phyloP scores from a whole-genome alignment of 768 basidiomycete genomes.

The Nevesoporus exiguus region DNA sequence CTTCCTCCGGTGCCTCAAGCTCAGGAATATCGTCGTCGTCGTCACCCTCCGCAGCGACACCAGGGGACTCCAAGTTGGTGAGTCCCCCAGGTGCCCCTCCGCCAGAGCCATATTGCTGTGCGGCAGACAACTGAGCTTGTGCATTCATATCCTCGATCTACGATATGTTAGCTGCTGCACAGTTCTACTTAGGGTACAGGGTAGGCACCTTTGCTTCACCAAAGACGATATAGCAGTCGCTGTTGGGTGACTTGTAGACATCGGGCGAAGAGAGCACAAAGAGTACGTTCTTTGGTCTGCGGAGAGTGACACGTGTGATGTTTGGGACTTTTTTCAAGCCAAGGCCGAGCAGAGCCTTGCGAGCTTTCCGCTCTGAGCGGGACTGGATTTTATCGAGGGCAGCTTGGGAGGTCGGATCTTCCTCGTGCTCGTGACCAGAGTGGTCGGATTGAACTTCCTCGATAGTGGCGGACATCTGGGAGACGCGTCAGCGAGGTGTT shows the following conservation, averaged over 20 bases:
- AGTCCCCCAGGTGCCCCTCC: conserved; percentile 43
- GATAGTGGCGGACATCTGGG: conserved; percentile 68
- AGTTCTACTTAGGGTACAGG: conserved; percentile 5
- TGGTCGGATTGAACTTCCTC: conserved; percentile 84
- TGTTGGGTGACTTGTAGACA: conserved; percentile 96
- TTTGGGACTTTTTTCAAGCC: conserved; percentile 90
- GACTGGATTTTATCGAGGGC: conserved; percentile 93
- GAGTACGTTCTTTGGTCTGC: conserved; percentile 94
- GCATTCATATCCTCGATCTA: conserved; percentile 88
- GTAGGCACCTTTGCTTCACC: conserved; percentile 84
- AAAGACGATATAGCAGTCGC: conserved; percentile 98
- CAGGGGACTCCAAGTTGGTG: conserved; percentile 48
- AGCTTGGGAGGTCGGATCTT: conserved; percentile 80
- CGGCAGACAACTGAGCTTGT: conserved; percentile 69
- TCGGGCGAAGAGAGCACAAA: conserved; percentile 93
- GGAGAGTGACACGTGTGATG: conserved; percentile 92
- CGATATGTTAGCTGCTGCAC: not conserved
- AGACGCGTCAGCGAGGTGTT: conserved; percentile 24
- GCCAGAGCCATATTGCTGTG: conserved; percentile 68
- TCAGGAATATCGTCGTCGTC: conserved; percentile 81
- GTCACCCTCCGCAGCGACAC: conserved; percentile 49
- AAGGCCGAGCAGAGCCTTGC: conserved; percentile 87
- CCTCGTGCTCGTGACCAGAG: conserved; percentile 70
- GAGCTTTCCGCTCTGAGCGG: conserved; percentile 90
- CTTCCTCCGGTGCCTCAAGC: conserved; percentile 78